Evolutionary conservation across 345 rosid species (phyloP), one percentile per base, ranked within the genome.

Genomic region (Balakata baccata): DNA sequence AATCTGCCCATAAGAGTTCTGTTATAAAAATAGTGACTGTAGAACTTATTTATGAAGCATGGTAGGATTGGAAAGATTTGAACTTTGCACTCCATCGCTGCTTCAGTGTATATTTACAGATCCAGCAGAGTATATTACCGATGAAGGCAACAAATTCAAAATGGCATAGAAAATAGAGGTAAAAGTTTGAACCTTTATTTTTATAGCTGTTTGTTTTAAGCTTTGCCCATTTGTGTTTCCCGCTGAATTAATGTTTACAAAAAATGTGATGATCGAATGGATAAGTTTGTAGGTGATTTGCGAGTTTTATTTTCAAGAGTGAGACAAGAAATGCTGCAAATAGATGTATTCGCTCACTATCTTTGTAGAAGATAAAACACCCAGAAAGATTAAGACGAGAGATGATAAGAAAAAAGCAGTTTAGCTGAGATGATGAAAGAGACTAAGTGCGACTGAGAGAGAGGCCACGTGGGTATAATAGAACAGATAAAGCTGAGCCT

Each of bases 401-500:
- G 76, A 63, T 67, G 72, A 77, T 34, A 17, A 9, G 74, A 1
- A 25, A 77, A 29, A 72, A 67, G 39, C 50, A 64, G 64, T 74
- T 71, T 54, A 47, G 64, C 63, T 52, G 69, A 72, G 61, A 73
- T 56, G 14, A 25, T 14, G 18, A 25, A 49, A 58, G 62, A 4
- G 74, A 45, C 62, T 46, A 77, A 62, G 76, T 69, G 72, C 77
- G 76, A 68, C 77, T 39, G 43, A 54, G 57, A 45, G 47, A 64
- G 66, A 66, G 38, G 75, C 69, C 79, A 52, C 58, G 46, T 68
- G 45, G 69, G 25, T 23, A 25, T 23, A 23, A 62, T n/a, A 49
- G 69, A 78, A 73, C 60, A 37, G 64, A 78, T 74, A 77, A 71
- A 16, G 45, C 9, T 17, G 23, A 41, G 53, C 50, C 46, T 17